Percentiles rank a stretch among this genome's conserved stretches.
Evolutionary conservation across 2,329 filamentous ascomycete species (phyloP).

Genomic region (Capronia coronata): DNA sequence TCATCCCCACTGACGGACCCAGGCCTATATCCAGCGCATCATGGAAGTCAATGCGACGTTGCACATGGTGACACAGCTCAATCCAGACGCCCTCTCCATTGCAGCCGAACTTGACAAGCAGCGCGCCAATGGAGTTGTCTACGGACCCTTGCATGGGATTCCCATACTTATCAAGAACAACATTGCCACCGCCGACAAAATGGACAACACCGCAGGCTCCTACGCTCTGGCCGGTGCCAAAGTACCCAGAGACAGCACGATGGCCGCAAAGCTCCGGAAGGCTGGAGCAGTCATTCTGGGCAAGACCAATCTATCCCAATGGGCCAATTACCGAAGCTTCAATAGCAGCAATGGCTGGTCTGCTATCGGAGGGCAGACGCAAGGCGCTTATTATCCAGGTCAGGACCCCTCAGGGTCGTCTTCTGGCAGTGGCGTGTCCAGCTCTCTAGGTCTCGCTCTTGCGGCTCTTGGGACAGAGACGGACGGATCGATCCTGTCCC

Average conservation of each 20-base stretch:
- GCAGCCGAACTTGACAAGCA: conserved; percentile 45
- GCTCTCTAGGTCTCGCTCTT: conserved; percentile 53
- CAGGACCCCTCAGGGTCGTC: conserved; percentile 59
- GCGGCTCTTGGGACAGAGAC: conserved; percentile 60
- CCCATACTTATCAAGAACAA: conserved; percentile 63
- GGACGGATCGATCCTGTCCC: conserved; percentile 56
- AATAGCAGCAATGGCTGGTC: conserved; percentile 58
- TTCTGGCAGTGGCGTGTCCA: conserved; percentile 56
- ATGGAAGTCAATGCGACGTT: conserved; percentile 48
- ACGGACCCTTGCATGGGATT: conserved; percentile 56
- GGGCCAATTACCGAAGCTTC: conserved; percentile 55
- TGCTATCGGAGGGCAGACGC: conserved; percentile 56
- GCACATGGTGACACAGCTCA: conserved; percentile 50
- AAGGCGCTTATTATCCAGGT: conserved; percentile 54
- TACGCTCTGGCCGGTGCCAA: conserved; percentile 56
- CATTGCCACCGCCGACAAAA: conserved; percentile 56
- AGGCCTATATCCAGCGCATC: conserved; percentile 49
- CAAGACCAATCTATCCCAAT: conserved; percentile 60
- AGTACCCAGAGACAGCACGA: conserved; percentile 51
- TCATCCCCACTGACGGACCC: neutral
- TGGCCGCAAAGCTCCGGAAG: conserved; percentile 54
- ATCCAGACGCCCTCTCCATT: conserved; percentile 49
- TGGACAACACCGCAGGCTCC: conserved; percentile 61
- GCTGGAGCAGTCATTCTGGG: conserved; percentile 60
- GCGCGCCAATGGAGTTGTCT: conserved; percentile 41